Base-by-base conservation (phyloP, 1,139 yeast species). In the Protomyces pachydermus region DNA sequence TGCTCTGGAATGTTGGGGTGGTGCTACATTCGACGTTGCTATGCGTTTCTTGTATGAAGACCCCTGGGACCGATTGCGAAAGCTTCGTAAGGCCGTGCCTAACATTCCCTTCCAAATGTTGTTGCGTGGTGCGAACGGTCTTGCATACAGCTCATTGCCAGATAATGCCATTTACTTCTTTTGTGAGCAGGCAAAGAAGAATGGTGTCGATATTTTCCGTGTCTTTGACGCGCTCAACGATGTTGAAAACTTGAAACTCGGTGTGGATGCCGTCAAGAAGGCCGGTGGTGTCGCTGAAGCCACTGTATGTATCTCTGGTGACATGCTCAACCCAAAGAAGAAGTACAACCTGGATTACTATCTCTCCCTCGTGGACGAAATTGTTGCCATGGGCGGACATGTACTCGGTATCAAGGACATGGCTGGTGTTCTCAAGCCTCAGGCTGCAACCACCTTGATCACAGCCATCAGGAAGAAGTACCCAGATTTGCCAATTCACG, bases 211-310 rank as follows among this genome's bases (percentile, higher is more conserved):
- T 77, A 88, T 93, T 69, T 93, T 93, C 82, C 85, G 99, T 77
- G 98, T 93, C 54, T 93, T 93, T 74, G 99, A 93, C 76, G 97
- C 98, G 34, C 83, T 93, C 75, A 93, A 93, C 78, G 98, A 95
- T 76, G 81, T 95, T 72, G 98, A 91, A 65, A 98, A 95, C 80
- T 84, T 93, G 76, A 86, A 87, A 79, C 98, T 93, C 67, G 99
- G 99, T 80, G 91, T 93, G 65, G 95, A 89, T 73, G 99, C 99
- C 28, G 98, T 91, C 68, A 89, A 85, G 80, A 91, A 91, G 78
- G 98, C 98, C 57, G 97, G 97, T 66, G 99, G 98, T 80, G 98
- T 95, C 62, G 95, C 93, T 68, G 98, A 93, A 80, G 96, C 98
- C 62, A 93, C 99, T 54, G 85, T 93, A 68, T 93, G 99, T 81